Evolutionary conservation across 257 asterid genomes (phyloP).

Genomic region (Solanum pimpinellifolium): DNA sequence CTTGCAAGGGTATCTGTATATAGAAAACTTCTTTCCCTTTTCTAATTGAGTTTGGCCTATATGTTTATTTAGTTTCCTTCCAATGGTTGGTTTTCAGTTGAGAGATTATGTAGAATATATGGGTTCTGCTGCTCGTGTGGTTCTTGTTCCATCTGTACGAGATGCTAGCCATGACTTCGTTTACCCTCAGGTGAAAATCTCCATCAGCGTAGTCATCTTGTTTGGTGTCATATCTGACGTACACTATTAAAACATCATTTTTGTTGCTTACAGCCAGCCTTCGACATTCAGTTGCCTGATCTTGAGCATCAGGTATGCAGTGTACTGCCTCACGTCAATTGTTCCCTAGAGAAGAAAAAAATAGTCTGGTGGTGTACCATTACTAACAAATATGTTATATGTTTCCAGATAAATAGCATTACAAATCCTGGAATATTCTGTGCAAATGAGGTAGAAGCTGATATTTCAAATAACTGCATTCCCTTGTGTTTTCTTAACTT

Average conservation of each 20-base stretch:
- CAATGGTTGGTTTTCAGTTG: constrained; percentile 36
- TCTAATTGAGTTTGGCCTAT: not conserved
- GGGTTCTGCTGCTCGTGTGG: constrained; percentile 75
- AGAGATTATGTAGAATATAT: constrained; percentile 91
- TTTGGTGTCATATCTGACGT: not conserved
- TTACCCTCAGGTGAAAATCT: constrained; percentile 72
- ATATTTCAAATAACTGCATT: not conserved
- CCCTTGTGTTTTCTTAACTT: not conserved
- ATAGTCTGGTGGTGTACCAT: not conserved
- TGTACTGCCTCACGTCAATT: not conserved
- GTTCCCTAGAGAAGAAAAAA: not conserved
- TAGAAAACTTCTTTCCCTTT: not conserved
- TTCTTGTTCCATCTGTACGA: constrained; percentile 79
- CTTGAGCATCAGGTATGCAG: constrained; percentile 56
- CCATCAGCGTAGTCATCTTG: not conserved
- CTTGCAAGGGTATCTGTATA: constrained; percentile 60
- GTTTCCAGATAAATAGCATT: constrained; percentile 54
- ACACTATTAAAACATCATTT: not conserved
- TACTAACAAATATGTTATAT: not conserved
- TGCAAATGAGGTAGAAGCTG: constrained; percentile 59
- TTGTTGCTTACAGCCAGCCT: constrained; percentile 68
- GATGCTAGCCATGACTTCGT: constrained; percentile 95
- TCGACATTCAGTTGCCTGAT: constrained; percentile 41
- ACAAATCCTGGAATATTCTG: constrained; percentile 80
- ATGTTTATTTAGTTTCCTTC: not conserved